Evolutionary conservation across 331 rosid species (phyloP).

Genomic region (Erythrophleum ivorense): DNA sequence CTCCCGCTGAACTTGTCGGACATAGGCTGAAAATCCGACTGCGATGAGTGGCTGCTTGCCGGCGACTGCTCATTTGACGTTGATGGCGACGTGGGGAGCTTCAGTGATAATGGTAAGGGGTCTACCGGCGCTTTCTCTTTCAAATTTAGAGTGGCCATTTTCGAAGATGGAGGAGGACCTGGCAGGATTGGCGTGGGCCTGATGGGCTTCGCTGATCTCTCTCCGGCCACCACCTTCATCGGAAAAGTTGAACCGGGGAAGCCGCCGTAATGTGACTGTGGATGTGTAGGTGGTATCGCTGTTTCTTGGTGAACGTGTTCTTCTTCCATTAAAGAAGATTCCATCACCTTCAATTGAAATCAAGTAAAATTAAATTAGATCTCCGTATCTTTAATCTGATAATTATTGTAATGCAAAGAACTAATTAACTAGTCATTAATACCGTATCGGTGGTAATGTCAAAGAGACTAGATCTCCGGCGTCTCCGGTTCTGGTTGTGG

Average conservation of each 20-base stretch:
- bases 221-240: background rate
- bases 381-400: background rate
- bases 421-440: background rate
- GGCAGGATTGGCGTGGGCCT: slow-evolving; percentile 84
- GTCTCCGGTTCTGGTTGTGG: slow-evolving; percentile 74
- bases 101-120: slow-evolving; percentile 63
- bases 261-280: slow-evolving; percentile 45
- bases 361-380: background rate
- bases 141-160: slow-evolving; percentile 70
- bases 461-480: slow-evolving; percentile 95
- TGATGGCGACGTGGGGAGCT: slow-evolving; percentile 39
- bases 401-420: background rate
- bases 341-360: slow-evolving; percentile 48
- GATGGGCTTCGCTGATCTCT: slow-evolving; percentile 41
- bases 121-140: slow-evolving; percentile 47
- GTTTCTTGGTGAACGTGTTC: slow-evolving; percentile 53
- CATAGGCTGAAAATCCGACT: slow-evolving; percentile 64
- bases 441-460: slow-evolving; percentile 94
- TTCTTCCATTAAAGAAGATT: slow-evolving; percentile 61
- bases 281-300: slow-evolving; percentile 36
- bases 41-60: background rate
- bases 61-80: slow-evolving; percentile 48
- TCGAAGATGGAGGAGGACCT: slow-evolving; percentile 71
- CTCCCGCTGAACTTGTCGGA: slow-evolving; percentile 51
- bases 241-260: slow-evolving; percentile 51